Percentiles rank a stretch among this genome's conserved stretches.
Conservation (phyloP, 352 stramenopile genomes). For the Globisporangium polare region DNA sequence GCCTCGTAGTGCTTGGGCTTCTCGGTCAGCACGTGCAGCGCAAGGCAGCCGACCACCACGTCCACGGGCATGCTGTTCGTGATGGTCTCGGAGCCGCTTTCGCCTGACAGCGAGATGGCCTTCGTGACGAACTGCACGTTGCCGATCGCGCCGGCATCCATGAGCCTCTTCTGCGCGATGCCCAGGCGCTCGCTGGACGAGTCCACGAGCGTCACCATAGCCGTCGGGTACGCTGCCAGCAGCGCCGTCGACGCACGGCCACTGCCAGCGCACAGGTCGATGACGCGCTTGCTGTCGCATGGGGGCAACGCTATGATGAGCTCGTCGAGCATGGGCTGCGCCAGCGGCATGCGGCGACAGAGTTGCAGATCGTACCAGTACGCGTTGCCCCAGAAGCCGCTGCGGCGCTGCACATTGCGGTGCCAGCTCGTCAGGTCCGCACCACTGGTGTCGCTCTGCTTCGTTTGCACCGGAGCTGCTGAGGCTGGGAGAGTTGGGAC, state of each 20-base stretch:
- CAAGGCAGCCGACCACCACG: slow-evolving; percentile 58
- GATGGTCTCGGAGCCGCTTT: slow-evolving; percentile 19
- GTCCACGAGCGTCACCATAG: slow-evolving; percentile 52
- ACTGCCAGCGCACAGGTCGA: slow-evolving; percentile 71
- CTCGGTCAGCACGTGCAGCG: slow-evolving; percentile 65
- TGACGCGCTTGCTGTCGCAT: slow-evolving; percentile 45
- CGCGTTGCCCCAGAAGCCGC: slow-evolving; percentile 72
- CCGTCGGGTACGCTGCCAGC: slow-evolving; percentile 57
- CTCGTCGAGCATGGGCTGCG: slow-evolving; percentile 57
- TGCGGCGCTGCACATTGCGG: slow-evolving; percentile 54
- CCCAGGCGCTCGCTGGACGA: slow-evolving; percentile 45
- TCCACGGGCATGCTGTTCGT: slow-evolving; percentile 33
- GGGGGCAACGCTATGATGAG: slow-evolving; percentile 59
- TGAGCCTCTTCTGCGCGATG: slow-evolving; percentile 45
- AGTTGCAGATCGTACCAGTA: slow-evolving; percentile 80
- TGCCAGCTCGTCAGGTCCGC: slow-evolving; percentile 31
- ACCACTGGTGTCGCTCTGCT: too few relatives aligned
- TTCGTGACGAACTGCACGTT: slow-evolving; percentile 26
- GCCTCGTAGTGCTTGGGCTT: slow-evolving; percentile 43
- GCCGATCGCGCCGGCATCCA: not conserved
- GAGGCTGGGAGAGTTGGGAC: not conserved
- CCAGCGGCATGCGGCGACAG: slow-evolving; percentile 48
- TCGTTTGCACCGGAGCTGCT: not conserved
- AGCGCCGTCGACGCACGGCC: slow-evolving; percentile 48
- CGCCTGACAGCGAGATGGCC: slow-evolving; percentile 7